Percentiles rank a stretch among this genome's conserved stretches.
Evolutionary conservation across 768 basidiomycete genomes (phyloP).

Genomic region (Coprinopsis cinerea): DNA sequence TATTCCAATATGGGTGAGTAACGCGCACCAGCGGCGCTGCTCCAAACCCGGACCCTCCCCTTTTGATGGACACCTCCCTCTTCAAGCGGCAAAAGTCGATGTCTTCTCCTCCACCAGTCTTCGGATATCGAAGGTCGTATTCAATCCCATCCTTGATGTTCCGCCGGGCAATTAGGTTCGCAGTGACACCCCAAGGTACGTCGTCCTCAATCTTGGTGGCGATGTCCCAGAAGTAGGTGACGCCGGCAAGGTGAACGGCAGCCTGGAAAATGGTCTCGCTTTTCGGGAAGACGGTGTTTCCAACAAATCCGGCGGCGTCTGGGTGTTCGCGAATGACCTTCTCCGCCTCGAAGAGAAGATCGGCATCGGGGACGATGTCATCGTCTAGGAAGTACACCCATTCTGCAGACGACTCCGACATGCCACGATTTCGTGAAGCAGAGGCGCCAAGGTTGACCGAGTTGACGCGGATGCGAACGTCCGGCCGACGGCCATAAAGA

Average conservation of each 20-base stretch:
- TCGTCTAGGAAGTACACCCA: conserved; percentile 61
- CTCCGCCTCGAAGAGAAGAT: conserved; percentile 43
- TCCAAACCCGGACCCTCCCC: conserved; percentile 35
- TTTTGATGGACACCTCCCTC: conserved; percentile 28
- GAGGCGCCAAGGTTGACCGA: conserved; percentile 43
- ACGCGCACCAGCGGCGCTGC: conserved; percentile 44
- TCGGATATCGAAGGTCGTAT: conserved; percentile 46
- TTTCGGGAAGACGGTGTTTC: conserved; percentile 43
- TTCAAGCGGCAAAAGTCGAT: conserved; percentile 53
- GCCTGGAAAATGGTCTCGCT: conserved; percentile 45
- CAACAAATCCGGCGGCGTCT: conserved; percentile 48
- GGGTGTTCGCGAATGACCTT: conserved; percentile 40
- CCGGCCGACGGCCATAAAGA: conserved; percentile 35
- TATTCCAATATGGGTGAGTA: conserved; percentile 55
- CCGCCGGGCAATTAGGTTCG: conserved; percentile 48
- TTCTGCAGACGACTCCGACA: conserved; percentile 44
- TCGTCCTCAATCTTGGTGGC: conserved; percentile 41
- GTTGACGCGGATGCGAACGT: conserved; percentile 52
- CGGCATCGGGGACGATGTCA: conserved; percentile 37
- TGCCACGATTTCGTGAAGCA: conserved; percentile 48
- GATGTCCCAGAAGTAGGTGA: conserved; percentile 60
- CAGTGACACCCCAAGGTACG: conserved; percentile 60
- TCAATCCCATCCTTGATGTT: conserved; percentile 37
- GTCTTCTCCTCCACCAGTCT: conserved; percentile 61
- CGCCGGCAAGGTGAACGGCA: conserved; percentile 50